Percentiles rank a stretch among this genome's conserved stretches.
Conservation (phyloP, 2,329 filamentous ascomycete species). For the Sarocladiaceae sp. region DNA sequence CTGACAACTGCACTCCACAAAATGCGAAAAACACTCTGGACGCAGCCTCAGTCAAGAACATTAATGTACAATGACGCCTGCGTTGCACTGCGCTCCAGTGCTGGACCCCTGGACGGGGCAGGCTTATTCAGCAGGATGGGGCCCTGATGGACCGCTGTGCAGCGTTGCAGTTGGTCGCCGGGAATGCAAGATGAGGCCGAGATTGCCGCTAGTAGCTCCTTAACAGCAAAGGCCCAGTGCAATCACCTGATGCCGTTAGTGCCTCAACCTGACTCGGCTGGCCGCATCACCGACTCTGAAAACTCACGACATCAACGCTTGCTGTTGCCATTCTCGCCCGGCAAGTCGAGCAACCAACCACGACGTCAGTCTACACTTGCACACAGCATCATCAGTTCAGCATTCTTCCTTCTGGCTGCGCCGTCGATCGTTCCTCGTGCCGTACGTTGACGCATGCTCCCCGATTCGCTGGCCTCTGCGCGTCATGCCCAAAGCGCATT, state of each 20-base stretch:
- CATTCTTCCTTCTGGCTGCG: background rate
- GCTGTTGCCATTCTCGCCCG: conserved; percentile 3
- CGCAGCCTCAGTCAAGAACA: conserved; percentile 3
- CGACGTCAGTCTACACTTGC: background rate
- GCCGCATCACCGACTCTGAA: conserved; percentile 9
- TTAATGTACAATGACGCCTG: conserved; percentile 5
- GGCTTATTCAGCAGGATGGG: conserved; percentile 7
- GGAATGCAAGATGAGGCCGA: conserved; percentile 9
- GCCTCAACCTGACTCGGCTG: conserved; percentile 5
- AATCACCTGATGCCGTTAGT: background rate
- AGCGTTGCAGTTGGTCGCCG: conserved; percentile 4
- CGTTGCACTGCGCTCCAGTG: background rate
- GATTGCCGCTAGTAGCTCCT: conserved; percentile 8
- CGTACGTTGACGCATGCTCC: background rate
- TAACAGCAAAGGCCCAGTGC: background rate
- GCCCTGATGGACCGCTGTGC: conserved; percentile 5
- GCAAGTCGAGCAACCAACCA: background rate
- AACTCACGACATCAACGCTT: conserved; percentile 9
- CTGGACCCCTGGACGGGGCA: conserved; percentile 7
- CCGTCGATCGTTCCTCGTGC: conserved; percentile 1
- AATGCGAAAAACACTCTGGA: background rate
- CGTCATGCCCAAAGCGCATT: conserved; percentile 7
- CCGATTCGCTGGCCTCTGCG: background rate
- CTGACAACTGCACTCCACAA: conserved; percentile 4
- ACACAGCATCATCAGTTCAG: background rate